Percentiles rank a stretch among this genome's conserved stretches.
Conservation (phyloP, 139 green algal genomes). For the Chlorella vulgaris region DNA sequence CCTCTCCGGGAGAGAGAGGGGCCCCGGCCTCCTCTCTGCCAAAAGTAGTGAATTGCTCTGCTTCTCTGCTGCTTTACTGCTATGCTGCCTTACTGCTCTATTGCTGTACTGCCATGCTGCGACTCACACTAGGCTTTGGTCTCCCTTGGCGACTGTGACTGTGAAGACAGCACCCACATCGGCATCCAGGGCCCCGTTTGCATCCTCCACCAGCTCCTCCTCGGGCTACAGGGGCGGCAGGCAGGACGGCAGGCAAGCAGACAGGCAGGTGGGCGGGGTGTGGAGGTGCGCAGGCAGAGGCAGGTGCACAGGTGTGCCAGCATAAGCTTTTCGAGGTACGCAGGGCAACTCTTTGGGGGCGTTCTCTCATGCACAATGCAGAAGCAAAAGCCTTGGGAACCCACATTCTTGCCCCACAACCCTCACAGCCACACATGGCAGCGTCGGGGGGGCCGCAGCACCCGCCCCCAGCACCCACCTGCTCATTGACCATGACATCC, state of each 20-base stretch:
- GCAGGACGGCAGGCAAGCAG: too few relatives aligned
- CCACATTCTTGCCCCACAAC: too few relatives aligned
- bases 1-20: too few relatives aligned
- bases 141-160: constrained; percentile 57
- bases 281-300: background rate
- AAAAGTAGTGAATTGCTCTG: too few relatives aligned
- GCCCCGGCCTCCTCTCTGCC: too few relatives aligned
- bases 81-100: background rate
- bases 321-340: too few relatives aligned
- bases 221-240: constrained; percentile 45
- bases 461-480: constrained; percentile 30
- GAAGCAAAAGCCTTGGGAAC: too few relatives aligned
- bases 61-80: background rate
- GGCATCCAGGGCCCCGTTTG: constrained; percentile 46
- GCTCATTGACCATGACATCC: constrained; percentile 64
- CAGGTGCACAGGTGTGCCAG: too few relatives aligned
- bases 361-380: too few relatives aligned
- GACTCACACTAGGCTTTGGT: constrained; percentile 46
- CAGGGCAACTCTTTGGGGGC: too few relatives aligned
- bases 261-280: background rate
- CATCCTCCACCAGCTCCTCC: constrained; percentile 50
- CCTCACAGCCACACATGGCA: background rate
- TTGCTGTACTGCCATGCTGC: background rate
- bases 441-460: background rate
- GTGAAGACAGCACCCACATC: constrained; percentile 55